Conservation (phyloP, 805 yeast species). For the Starmerella potacharoeniae region DNA sequence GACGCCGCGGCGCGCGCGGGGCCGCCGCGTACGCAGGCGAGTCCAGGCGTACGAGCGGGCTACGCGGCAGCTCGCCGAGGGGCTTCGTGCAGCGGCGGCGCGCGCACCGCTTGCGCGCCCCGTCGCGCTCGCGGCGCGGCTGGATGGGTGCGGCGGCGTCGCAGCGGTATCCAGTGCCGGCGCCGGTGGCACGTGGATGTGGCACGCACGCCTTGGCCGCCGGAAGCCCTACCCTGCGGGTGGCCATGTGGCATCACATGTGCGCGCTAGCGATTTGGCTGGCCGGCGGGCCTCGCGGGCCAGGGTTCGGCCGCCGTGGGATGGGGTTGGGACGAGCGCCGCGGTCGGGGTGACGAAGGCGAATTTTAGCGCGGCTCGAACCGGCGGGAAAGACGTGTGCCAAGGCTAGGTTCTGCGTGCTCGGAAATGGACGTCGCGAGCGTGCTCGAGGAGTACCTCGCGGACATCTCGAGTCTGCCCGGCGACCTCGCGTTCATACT, state of each 20-base stretch:
- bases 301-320: too few relatives aligned
- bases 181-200: slow-evolving; percentile 1
- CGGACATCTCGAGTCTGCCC: slow-evolving; percentile 63
- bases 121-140: not conserved
- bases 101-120: not conserved
- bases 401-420: too few relatives aligned
- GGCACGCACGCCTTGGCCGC: not conserved
- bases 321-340: too few relatives aligned
- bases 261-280: too few relatives aligned
- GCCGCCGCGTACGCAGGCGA: too few relatives aligned
- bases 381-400: too few relatives aligned
- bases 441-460: slow-evolving; percentile 55
- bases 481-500: slow-evolving; percentile 71
- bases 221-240: not conserved
- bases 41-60: too few relatives aligned
- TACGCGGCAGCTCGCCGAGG: too few relatives aligned
- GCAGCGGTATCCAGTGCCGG: not conserved
- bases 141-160: not conserved
- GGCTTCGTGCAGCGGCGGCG: not conserved
- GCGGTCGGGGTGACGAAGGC: too few relatives aligned
- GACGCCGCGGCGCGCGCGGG: too few relatives aligned
- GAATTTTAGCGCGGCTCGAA: too few relatives aligned
- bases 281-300: too few relatives aligned
- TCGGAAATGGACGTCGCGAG: slow-evolving; percentile 78
- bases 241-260: not conserved